Percentiles rank a stretch among this genome's conserved stretches.
Evolutionary conservation across 257 asterid species (phyloP).

Genomic region (Striga asiatica): DNA sequence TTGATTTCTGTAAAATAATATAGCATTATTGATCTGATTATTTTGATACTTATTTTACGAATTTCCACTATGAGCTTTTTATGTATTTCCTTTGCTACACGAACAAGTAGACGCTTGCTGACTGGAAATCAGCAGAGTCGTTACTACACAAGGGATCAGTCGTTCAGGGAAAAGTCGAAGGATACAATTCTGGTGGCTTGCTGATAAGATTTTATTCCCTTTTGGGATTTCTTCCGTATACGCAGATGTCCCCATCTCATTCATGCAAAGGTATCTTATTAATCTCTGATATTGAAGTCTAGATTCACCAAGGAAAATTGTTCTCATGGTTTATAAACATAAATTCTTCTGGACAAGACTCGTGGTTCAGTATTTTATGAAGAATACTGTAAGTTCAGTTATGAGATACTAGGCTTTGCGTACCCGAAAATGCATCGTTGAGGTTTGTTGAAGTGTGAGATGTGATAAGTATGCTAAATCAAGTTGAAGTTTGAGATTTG

Average conservation of each 20-base stretch:
- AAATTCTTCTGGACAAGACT: background rate
- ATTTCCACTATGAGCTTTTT: constrained; percentile 20
- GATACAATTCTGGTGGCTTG: constrained; percentile 79
- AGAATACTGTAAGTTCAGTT: background rate
- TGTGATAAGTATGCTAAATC: background rate
- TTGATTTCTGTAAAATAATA: background rate
- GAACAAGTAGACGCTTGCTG: constrained; percentile 99
- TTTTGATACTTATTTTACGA: constrained; percentile 8
- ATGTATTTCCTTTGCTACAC: constrained; percentile 35
- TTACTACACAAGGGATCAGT: constrained; percentile 51
- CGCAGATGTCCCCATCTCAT: constrained; percentile 72
- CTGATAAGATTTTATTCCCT: constrained; percentile 74
- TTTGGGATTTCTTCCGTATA: constrained; percentile 86
- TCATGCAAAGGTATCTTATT: constrained; percentile 61
- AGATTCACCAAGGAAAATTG: background rate
- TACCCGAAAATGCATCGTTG: background rate
- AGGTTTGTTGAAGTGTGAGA: background rate
- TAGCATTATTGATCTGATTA: background rate
- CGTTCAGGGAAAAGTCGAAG: constrained; percentile 62
- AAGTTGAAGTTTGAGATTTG: background rate
- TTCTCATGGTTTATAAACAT: background rate
- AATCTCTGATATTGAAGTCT: background rate
- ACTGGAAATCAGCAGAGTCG: constrained; percentile 79
- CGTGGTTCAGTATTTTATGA: background rate
- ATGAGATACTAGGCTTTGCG: background rate